Evolutionary conservation across 345 rosid genomes (phyloP).

Genomic region (Populus tremula): DNA sequence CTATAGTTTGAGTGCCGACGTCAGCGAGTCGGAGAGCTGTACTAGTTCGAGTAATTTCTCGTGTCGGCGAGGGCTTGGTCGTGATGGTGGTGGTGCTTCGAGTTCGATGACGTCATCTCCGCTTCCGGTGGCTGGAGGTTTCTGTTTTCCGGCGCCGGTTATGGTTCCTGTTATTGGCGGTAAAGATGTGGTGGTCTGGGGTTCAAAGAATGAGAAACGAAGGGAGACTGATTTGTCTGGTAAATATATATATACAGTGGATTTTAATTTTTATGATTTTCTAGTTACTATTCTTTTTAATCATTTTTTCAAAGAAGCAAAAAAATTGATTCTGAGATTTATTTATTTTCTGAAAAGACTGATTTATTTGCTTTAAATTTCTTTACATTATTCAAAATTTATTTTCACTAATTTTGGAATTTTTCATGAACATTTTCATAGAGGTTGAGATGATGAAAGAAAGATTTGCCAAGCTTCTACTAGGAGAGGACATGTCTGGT

Average conservation of each 20-base stretch:
- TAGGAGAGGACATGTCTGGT: slow-evolving; percentile 99
- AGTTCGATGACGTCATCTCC: slow-evolving; percentile 72
- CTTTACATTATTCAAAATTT: not conserved
- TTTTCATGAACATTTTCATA: slow-evolving; percentile 16
- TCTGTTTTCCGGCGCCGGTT: slow-evolving; percentile 49
- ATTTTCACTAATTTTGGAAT: not conserved
- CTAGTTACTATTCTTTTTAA: not conserved
- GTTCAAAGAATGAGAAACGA: slow-evolving; percentile 51
- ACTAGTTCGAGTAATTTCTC: slow-evolving; percentile 68
- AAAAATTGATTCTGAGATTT: not conserved
- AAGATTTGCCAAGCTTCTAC: slow-evolving; percentile 90
- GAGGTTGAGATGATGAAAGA: slow-evolving; percentile 98
- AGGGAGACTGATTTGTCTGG: slow-evolving; percentile 70
- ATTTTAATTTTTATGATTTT: not conserved
- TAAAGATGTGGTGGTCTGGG: slow-evolving; percentile 59
- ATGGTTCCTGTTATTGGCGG: slow-evolving; percentile 66
- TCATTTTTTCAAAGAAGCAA: not conserved
- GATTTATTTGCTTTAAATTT: not conserved
- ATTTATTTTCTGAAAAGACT: too few species aligned
- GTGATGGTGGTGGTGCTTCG: slow-evolving; percentile 48
- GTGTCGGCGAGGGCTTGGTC: slow-evolving; percentile 36
- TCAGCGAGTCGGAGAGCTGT: slow-evolving; percentile 92
- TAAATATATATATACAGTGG: slow-evolving; percentile 7
- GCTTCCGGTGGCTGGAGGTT: slow-evolving; percentile 29
- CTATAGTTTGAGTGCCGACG: slow-evolving; percentile 91